These are phyloP conservation scores for Serendipita sp. DNA, from an alignment of 768 basidiomycete genomes.

Conservation along the genomic window DNA sequence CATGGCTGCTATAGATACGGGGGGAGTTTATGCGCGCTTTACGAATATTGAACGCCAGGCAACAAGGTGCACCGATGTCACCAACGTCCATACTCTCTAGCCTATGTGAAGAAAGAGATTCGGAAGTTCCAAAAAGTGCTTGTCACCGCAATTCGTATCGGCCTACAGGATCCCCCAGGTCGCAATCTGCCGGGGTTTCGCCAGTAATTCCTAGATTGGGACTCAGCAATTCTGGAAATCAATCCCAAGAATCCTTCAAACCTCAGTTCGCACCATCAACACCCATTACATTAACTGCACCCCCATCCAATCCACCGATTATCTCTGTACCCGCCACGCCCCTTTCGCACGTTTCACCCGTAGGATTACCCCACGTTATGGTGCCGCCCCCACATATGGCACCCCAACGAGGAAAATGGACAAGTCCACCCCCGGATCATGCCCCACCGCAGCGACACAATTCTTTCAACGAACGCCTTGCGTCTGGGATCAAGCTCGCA, in stretches of 20 bases:
- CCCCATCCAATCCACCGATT: slow-evolving; percentile 20
- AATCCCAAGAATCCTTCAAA: not conserved
- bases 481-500: slow-evolving; percentile 48
- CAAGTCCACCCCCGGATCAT: slow-evolving; percentile 67
- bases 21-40: slow-evolving; percentile 97
- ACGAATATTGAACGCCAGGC: slow-evolving; percentile 63
- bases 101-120: slow-evolving; percentile 78
- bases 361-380: not conserved
- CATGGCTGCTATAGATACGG: slow-evolving; percentile 49
- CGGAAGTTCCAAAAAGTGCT: slow-evolving; percentile 22
- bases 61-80: slow-evolving; percentile 65
- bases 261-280: slow-evolving; percentile 3
- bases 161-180: slow-evolving; percentile 17
- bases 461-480: slow-evolving; percentile 53
- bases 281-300: not conserved
- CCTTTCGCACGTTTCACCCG: slow-evolving; percentile 15
- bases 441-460: slow-evolving; percentile 51
- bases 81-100: slow-evolving; percentile 38
- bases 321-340: slow-evolving; percentile 19
- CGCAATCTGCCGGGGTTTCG: not conserved
- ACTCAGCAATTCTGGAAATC: not conserved
- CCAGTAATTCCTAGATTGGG: not conserved
- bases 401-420: slow-evolving; percentile 67
- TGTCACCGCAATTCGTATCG: slow-evolving; percentile 13
- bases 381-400: slow-evolving; percentile 65